Base-by-base conservation (phyloP, 2,329 filamentous ascomycete genomes). In the Colletotrichum zoysiae region DNA sequence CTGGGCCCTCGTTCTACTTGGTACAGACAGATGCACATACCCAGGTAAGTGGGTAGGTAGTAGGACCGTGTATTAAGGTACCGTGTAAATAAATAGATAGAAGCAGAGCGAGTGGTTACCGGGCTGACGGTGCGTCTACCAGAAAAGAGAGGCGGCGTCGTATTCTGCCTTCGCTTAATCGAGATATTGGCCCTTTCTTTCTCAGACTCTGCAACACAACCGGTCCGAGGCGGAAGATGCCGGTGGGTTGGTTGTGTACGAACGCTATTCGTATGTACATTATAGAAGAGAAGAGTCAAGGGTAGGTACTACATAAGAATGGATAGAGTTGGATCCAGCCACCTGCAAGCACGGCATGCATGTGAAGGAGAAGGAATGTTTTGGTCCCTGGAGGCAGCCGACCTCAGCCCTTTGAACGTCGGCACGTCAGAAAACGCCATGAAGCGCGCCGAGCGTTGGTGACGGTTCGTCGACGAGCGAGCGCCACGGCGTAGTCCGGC, bases 111-210 rank as follows among this genome's bases (percentile, higher is more conserved):
- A 35, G 9, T 38, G 35, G 48, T 56, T 2, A 6, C 30, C 35
- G 8, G 20, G 40, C 40, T 50, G 50, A 50, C 50, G 30, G 56
- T 57, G 55, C 60, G 40, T 9, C n/a, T 44, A 50, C 16, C 18
- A 9, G 23, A 23, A n/a, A 51, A 56, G 57, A 67, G 64, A 70
- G 63, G 40, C 67, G 63, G 40, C 67, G 63, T 61, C 63, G 63
- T 67, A 71, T 67, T 67, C 64, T 61, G 64, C 58, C 38, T 55
- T 71, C 38, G 69, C 65, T 69, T 68, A 58, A 23, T 63, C 42
- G 44, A 68, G 40, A 38, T 51, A 53, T 56, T 35, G 42, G 18
- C 20, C 42, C 44, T 63, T 63, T 30, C 55, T 57, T 68, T 50
- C 0, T n/a, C 23, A 30, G 42, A 16, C 14, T 35, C 35, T n/a